Evolutionary conservation across 192 early-diverging fungal species (phyloP).

Genomic region (Coemansia aciculifera): DNA sequence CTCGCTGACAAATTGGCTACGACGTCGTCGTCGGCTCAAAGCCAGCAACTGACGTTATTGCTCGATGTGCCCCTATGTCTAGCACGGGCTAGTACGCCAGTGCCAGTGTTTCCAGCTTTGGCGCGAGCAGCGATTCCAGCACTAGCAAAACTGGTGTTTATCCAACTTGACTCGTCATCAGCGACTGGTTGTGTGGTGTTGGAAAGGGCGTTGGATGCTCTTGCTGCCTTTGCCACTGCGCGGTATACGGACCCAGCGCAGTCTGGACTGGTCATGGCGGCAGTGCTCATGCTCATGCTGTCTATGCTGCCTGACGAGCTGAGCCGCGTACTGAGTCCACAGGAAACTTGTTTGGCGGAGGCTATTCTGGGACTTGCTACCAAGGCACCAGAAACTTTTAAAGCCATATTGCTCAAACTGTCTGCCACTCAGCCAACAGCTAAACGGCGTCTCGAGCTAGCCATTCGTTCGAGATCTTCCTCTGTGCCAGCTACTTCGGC

Average conservation of each 20-base stretch:
- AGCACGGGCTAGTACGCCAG: neutral
- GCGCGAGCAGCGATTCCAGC: conserved; percentile 18
- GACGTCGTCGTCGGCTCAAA: too few relatives aligned
- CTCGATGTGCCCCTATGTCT: neutral
- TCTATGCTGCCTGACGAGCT: conserved; percentile 30
- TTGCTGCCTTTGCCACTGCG: conserved; percentile 16
- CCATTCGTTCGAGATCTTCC: conserved; percentile 25
- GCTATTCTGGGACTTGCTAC: conserved; percentile 30
- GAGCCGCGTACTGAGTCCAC: neutral
- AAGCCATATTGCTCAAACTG: conserved; percentile 20
- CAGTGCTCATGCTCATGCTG: conserved; percentile 37
- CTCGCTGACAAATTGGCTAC: neutral
- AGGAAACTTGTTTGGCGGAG: conserved; percentile 12
- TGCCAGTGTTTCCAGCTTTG: neutral
- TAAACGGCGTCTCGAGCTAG: conserved; percentile 27
- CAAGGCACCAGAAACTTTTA: conserved; percentile 17
- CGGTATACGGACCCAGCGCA: neutral
- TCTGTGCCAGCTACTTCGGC: too few relatives aligned
- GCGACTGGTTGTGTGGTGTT: neutral
- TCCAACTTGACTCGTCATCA: neutral
- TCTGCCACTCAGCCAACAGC: conserved; percentile 26
- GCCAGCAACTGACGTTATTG: neutral
- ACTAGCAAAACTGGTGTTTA: conserved; percentile 13
- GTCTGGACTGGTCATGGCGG: conserved; percentile 15
- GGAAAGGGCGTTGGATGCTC: conserved; percentile 2